Evolutionary conservation across 2,329 filamentous ascomycete genomes (phyloP), one percentile per base, ranked within the genome.

Genomic region (Beauveria caledonica): DNA sequence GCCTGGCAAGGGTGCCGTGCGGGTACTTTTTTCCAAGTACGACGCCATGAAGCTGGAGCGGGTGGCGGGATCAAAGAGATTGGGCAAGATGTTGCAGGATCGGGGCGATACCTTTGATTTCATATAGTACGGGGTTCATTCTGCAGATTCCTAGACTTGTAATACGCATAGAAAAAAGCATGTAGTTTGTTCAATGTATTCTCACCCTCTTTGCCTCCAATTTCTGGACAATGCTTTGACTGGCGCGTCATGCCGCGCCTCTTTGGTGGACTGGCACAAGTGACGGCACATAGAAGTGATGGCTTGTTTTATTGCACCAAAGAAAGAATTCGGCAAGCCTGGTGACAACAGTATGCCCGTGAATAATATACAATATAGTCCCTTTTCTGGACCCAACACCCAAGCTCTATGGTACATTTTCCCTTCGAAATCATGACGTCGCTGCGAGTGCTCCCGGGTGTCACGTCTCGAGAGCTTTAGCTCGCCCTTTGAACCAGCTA

Each of bases 101-200:
- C 86, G 84, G 69, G 87, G 86, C 3, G 93, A 97, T 81, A 94
- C 90, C 1, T 99, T 97, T 82, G 92, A 96, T 70, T 97, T 97
- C 80, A 80, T 96, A 63, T 96, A 83, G 69, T 36, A 25, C 44
- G n/a, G 51, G 45, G n/a, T 42, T 21, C 6, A 27, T 25, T 9
- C 13, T 25, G n/a, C n/a, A 33, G 55, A 44, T 33, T 29, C 9
- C 15, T 54, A 59, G 56, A 59, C 25, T 51, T 59, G 56, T 45
- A 21, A 23, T 50, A 49, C 15, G 23, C 56, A 59, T 59, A 52
- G 25, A 25, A 17, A 33, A 59, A 59, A 59, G 48, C 56, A 13
- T 44, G 9, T 52, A 45, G 3, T 45, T 44, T 36, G 3, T 42
- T 27, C 5, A 42, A 33, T 29, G 21, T 27, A 29, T n/a, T 29